These are phyloP conservation scores for Rhodotorula mucilaginosa DNA, from an alignment of 1,284 basidiomycete species.

Conservation along the genomic window DNA sequence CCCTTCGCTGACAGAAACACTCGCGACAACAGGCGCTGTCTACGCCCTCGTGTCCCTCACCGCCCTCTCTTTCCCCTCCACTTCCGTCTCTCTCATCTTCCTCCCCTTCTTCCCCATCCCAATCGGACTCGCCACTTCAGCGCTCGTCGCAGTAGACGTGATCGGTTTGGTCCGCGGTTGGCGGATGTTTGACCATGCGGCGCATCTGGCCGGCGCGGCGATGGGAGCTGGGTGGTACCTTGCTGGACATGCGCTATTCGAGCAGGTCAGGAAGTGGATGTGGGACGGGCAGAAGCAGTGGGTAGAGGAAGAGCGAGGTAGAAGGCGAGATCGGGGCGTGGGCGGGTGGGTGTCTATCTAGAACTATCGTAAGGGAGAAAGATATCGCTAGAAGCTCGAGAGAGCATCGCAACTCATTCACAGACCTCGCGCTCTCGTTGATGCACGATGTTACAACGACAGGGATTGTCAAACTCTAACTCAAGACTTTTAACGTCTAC, in stretches of 20 bases:
- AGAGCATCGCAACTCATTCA: background rate
- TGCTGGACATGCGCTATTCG: constrained; percentile 26
- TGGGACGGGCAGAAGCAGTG: background rate
- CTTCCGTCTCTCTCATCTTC: constrained; percentile 42
- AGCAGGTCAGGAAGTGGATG: constrained; percentile 11
- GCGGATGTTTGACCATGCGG: constrained; percentile 43
- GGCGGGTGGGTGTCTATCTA: background rate
- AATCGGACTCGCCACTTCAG: constrained; percentile 27
- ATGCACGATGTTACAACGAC: background rate
- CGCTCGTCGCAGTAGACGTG: constrained; percentile 36
- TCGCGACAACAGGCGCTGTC: constrained; percentile 33
- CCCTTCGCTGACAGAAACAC: background rate
- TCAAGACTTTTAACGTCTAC: no score
- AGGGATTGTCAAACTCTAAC: background rate
- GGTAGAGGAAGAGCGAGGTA: background rate
- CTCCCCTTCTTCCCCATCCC: constrained; percentile 43
- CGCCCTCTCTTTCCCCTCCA: constrained; percentile 40
- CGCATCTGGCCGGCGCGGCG: constrained; percentile 40
- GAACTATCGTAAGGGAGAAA: background rate
- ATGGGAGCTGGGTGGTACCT: constrained; percentile 25
- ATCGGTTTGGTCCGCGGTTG: constrained; percentile 41
- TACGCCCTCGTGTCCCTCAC: constrained; percentile 41
- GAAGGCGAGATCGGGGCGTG: background rate
- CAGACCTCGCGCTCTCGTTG: background rate
- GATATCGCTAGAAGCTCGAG: background rate